Percentiles rank a stretch among this genome's conserved stretches.
Evolutionary conservation across 371 early-diverging fungal genomes (phyloP).

Genomic region (Mucor velutinosus): DNA sequence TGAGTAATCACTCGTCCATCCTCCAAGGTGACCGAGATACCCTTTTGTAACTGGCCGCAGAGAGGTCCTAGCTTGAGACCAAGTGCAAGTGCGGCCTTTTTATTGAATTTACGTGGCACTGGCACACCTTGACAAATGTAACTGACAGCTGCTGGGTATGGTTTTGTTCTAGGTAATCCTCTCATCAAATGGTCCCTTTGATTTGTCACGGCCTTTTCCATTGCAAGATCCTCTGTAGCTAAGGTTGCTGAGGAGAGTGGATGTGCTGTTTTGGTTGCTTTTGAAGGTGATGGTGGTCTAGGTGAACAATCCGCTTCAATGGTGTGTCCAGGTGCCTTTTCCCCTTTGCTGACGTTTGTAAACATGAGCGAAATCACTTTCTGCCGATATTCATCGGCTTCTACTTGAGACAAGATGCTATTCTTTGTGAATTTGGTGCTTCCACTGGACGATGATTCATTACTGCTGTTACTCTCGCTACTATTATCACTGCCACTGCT

Average conservation of each 20-base stretch:
- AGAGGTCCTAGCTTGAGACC: slow-evolving; percentile 77
- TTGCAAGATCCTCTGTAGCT: background rate
- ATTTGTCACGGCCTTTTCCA: background rate
- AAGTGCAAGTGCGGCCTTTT: slow-evolving; percentile 69
- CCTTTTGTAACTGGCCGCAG: slow-evolving; percentile 71
- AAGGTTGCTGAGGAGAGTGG: slow-evolving; percentile 10
- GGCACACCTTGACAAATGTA: slow-evolving; percentile 82
- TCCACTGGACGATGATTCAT: background rate
- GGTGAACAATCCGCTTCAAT: slow-evolving; percentile 48
- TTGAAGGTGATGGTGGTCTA: slow-evolving; percentile 1
- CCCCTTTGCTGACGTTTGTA: slow-evolving; percentile 23
- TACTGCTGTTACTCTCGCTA: background rate
- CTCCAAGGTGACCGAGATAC: slow-evolving; percentile 64
- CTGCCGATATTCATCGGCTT: slow-evolving; percentile 36
- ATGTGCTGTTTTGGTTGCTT: slow-evolving; percentile 4
- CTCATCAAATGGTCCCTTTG: slow-evolving; percentile 17
- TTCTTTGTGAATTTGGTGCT: background rate
- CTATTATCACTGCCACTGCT: background rate
- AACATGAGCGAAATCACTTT: slow-evolving; percentile 50
- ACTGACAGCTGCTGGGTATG: slow-evolving; percentile 53
- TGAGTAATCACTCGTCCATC: slow-evolving; percentile 79
- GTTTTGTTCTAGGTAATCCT: slow-evolving; percentile 50
- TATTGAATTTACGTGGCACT: slow-evolving; percentile 84
- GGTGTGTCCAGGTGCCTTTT: slow-evolving; percentile 32
- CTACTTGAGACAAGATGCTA: slow-evolving; percentile 5